These are phyloP conservation scores for Pyronema omphalodes DNA, from an alignment of 495 filamentous ascomycete species.

Conservation along the genomic window DNA sequence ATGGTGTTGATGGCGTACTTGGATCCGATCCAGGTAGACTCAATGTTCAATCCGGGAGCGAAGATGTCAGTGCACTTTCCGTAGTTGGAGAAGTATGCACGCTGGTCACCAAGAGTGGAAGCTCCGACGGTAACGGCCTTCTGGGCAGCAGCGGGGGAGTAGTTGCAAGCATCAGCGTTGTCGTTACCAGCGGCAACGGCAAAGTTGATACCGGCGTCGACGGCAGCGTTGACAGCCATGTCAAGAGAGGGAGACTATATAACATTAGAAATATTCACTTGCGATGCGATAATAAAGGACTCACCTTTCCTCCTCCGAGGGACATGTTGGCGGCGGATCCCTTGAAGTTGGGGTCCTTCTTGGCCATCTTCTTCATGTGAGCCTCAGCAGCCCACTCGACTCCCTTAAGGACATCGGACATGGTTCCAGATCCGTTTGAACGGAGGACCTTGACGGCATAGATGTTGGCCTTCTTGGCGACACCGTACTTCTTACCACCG, in stretches of 20 bases:
- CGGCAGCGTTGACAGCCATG: conserved; percentile 81
- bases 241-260: conserved; percentile 60
- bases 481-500: conserved; percentile 95
- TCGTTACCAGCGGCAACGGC: conserved; percentile 97
- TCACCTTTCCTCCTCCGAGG: conserved; percentile 73
- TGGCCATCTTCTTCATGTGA: conserved; percentile 62
- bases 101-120: conserved; percentile 79
- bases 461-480: conserved; percentile 94
- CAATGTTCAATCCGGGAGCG: conserved; percentile 88
- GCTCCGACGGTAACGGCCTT: conserved; percentile 95
- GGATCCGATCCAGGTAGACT: conserved; percentile 95
- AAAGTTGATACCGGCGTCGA: conserved; percentile 80
- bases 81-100: conserved; percentile 99
- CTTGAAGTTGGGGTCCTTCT: conserved; percentile 83
- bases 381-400: conserved; percentile 82
- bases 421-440: conserved; percentile 93
- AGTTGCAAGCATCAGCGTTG: conserved; percentile 96
- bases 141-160: conserved; percentile 88
- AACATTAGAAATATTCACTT: conserved; percentile 1
- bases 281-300: background rate
- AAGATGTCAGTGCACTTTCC: conserved; percentile 99
- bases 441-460: conserved; percentile 95
- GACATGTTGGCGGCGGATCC: conserved; percentile 99
- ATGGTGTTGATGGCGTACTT: conserved; percentile 91
- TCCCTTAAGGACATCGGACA: conserved; percentile 96